These are phyloP conservation scores for Emericellopsis terricola DNA, from an alignment of 495 filamentous ascomycete species.

Conservation along the genomic window DNA sequence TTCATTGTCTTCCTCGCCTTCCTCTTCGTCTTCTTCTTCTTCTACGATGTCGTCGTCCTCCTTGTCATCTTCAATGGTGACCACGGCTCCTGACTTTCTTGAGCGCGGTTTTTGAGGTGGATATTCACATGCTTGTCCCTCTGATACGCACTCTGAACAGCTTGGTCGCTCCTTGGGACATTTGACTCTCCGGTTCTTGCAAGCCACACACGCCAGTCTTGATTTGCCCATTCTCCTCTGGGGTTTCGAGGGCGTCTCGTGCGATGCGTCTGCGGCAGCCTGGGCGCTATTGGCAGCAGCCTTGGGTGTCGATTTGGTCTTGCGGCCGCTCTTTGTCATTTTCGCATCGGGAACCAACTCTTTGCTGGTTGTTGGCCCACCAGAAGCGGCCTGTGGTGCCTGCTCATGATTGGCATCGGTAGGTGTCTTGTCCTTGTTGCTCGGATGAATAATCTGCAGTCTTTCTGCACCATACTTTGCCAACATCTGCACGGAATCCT, in stretches of 20 bases:
- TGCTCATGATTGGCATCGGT: not conserved
- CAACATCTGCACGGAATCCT: constrained; percentile 25
- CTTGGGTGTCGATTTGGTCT: not conserved
- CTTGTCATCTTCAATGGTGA: not conserved
- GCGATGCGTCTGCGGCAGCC: not conserved
- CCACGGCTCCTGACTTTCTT: not conserved
- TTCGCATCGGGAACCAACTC: no score
- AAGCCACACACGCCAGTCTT: not conserved
- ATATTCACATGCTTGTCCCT: not conserved
- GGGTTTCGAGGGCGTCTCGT: not conserved
- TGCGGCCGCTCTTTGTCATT: not conserved
- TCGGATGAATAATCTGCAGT: constrained; percentile 26
- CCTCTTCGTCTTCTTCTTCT: not conserved
- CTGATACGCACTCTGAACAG: not conserved
- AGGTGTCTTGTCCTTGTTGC: constrained; percentile 9
- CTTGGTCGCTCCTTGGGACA: constrained; percentile 1
- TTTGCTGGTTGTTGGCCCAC: no score
- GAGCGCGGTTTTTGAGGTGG: not conserved
- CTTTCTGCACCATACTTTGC: constrained; percentile 23
- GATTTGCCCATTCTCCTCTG: not conserved
- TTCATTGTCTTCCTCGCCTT: not conserved
- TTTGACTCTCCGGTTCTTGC: constrained; percentile 2
- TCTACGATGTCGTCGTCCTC: no score
- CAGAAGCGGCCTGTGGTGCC: no score
- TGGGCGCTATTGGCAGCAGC: not conserved